Base-by-base conservation (phyloP, 2,329 filamentous ascomycete genomes). In the Penicillium sp. region DNA sequence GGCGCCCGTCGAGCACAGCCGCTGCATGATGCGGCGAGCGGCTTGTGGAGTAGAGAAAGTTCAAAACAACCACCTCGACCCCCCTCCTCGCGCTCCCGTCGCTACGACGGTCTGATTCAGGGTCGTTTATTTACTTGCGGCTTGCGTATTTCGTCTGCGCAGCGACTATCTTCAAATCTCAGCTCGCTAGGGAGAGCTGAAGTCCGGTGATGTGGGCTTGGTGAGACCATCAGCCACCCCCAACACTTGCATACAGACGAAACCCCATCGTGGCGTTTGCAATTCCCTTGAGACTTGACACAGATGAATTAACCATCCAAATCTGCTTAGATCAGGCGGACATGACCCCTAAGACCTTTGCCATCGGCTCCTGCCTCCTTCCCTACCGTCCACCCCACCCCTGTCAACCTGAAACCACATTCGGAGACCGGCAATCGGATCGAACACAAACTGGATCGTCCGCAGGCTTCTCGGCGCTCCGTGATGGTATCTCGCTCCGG, bases 401-500 rank as follows among this genome's bases (percentile, higher is more conserved):
- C 49, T 46, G 56, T 63, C 51, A 46, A 61, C 50, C 60, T 60
- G 53, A 66, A 51, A 62, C 58, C 60, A 28, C 55, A 51, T 52
- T 38, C 50, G 46, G 55, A 60, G 54, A 61, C 55, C 52, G 44
- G 45, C 51, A 45, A 44, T 55, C 56, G 36, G 48, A 58, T 50
- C 42, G 35, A 52, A 60, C 16, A 30, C 35, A 30, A 42, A 41
- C 39, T 48, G 36, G 44, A 30, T 38, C 35, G 9, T 22, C 46
- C 31, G 20, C 44, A 24, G 46, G 4, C 27, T 31, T 8, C 39
- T 27, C 20, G 39, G 30, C 33, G 16, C 47, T 57, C 46, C 54
- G 59, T 38, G 43, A 74, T 75, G 74, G 73, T 75, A 48, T 69
- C 68, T 57, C 71, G 69, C 60, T 66, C 70, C 44, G 64, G 62